Evolutionary conservation across 2,329 filamentous ascomycete species (phyloP), one percentile per base, ranked within the genome.

Genomic region (Myriangium duriaei): DNA sequence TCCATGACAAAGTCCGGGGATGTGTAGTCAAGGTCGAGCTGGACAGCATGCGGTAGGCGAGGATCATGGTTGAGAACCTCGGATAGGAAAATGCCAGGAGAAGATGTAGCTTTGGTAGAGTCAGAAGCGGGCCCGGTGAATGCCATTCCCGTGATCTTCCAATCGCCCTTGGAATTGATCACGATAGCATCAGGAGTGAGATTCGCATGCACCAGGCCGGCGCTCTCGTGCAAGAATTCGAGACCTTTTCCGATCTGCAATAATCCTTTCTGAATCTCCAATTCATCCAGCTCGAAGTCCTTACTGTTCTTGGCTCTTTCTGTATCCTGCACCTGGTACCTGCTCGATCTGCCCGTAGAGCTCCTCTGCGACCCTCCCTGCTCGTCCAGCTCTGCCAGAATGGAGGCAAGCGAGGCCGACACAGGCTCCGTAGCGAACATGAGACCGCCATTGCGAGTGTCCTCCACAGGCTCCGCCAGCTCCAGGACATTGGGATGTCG

Each of bases 391-490:
- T 95, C 87, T 47, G 79, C 74, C 34, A 98, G 57, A 19, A 95
- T 56, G 14, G 79, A 79, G 11, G 83, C 76, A 37, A 98, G 67
- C n/a, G 86, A 94, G 5, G 86, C 80, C 1, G 86, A 91, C 21
- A 98, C 81, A 1, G 79, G 73, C 56, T 98, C 91, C 0, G 91
- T 95, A 16, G 86, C 88, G 62, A 98, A 98, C 69, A 95, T 92
- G 42, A 98, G 65, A 1, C 88, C 87, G 3, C 91, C 88, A 50
- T 74, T 83, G 42, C 91, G 72, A 10, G 84, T 96, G 46, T 98
- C 91, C 58, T 98, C 91, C 5, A 96, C 83, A 0, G 91, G 91
- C 58, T 98, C 91, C 31, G 87, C 81, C 24, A 98, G 70, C 56
- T 98, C 91, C 32, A 98, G 69, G 37, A 98, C 77, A 47, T 81